Evolutionary conservation across 2,329 filamentous ascomycete species (phyloP).

Genomic region (Paecilomyces sp.): DNA sequence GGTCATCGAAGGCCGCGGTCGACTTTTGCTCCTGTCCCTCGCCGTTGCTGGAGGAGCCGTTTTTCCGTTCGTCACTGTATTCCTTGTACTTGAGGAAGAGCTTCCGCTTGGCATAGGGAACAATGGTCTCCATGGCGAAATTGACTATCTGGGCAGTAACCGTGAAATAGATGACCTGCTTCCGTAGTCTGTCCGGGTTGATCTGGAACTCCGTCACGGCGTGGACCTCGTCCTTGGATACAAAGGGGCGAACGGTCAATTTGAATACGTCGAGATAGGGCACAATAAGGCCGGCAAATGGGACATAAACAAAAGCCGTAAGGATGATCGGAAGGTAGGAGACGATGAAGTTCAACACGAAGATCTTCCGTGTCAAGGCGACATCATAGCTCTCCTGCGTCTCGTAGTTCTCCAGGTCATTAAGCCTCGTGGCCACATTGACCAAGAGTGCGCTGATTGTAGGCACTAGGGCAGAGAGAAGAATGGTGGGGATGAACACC

Average conservation of each 20-base stretch:
- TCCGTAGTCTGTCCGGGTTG: constrained; percentile 73
- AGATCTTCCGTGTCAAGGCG: constrained; percentile 85
- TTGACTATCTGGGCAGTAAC: constrained; percentile 93
- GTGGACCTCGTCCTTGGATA: constrained; percentile 66
- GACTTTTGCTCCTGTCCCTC: constrained; percentile 21
- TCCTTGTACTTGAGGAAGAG: constrained; percentile 63
- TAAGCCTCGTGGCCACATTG: constrained; percentile 68
- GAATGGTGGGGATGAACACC: constrained; percentile 82
- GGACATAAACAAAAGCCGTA: constrained; percentile 90
- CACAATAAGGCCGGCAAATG: constrained; percentile 77
- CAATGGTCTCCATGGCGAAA: constrained; percentile 74
- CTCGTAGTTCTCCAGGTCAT: constrained; percentile 85
- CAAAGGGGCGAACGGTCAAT: constrained; percentile 67
- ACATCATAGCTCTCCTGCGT: constrained; percentile 76
- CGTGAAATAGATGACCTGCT: constrained; percentile 95
- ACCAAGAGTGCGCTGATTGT: constrained; percentile 77
- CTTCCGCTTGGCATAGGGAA: constrained; percentile 78
- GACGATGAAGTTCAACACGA: constrained; percentile 96
- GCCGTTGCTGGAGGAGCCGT: constrained; percentile 6
- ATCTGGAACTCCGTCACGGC: constrained; percentile 62
- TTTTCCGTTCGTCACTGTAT: constrained; percentile 22
- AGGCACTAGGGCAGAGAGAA: constrained; percentile 75
- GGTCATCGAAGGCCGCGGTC: constrained; percentile 53
- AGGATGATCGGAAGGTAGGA: constrained; percentile 87
- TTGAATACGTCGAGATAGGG: constrained; percentile 86